A percentile compares a stretch with the other conserved stretches of the same genome.
These are phyloP conservation scores for Blastocladiella britannica DNA, from an alignment of 192 early-diverging fungal species.

Conservation along the genomic window DNA sequence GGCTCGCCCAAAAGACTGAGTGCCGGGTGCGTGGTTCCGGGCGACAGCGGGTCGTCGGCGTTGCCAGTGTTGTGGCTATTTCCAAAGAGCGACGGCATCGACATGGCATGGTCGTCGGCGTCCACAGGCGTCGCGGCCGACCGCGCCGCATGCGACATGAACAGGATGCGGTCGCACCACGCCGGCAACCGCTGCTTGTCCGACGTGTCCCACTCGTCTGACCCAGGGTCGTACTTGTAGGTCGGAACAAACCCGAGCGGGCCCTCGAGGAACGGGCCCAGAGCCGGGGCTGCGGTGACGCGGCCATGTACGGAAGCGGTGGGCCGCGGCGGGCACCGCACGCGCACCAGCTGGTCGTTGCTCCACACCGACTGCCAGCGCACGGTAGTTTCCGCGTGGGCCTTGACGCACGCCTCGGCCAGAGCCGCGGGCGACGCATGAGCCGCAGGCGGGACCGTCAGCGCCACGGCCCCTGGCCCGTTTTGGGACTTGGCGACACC, in stretches of 20 bases:
- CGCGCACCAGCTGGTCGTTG: not conserved
- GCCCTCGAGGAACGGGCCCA: conserved; percentile 56
- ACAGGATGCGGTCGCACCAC: conserved; percentile 88
- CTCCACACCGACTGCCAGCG: not conserved
- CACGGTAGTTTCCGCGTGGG: not conserved
- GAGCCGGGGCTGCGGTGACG: conserved; percentile 55
- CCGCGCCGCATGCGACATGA: conserved; percentile 1
- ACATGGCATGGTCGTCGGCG: no score
- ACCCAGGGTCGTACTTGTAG: conserved; percentile 87
- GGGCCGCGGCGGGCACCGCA: conserved; percentile 23
- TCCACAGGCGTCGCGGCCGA: not conserved
- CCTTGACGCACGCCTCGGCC: not conserved
- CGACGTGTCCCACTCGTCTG: conserved; percentile 66
- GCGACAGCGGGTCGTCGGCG: not conserved
- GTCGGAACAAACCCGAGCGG: conserved; percentile 72
- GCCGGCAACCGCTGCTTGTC: conserved; percentile 85
- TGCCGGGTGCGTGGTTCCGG: no score
- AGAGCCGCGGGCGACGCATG: not conserved
- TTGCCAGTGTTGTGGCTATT: no score
- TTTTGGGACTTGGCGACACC: not conserved
- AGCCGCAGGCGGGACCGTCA: not conserved
- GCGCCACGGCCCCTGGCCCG: not conserved
- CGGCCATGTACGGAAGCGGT: no score
- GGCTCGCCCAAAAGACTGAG: no score
- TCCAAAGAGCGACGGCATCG: no score